phyloP scores from a whole-genome alignment of 225 moss, liverwort and hornwort species.

The Takakia lepidozioides region DNA sequence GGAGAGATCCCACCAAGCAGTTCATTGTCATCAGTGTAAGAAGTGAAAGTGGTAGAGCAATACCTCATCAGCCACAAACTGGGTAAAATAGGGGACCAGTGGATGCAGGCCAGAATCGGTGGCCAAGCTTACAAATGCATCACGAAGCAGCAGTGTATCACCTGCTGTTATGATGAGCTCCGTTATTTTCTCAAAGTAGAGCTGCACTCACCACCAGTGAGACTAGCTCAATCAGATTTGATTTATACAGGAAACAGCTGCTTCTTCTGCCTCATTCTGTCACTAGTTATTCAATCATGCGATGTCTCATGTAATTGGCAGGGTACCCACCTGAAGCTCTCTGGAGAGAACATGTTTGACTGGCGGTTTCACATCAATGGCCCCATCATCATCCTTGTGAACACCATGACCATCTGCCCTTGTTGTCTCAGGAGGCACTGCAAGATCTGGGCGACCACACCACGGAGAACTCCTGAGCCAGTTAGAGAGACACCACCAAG shows the following conservation, averaged over 20 bases:
- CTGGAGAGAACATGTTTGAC: constrained; percentile 93
- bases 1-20: no score
- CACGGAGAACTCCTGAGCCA: no score
- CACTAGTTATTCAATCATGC: no score
- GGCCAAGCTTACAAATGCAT: constrained; percentile 85
- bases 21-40: no score
- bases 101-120: constrained; percentile 99
- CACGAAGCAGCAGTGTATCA: constrained; percentile 64
- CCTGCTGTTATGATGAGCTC: constrained; percentile 83
- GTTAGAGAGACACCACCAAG: no score
- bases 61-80: constrained; percentile 97
- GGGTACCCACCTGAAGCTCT: constrained; percentile 76
- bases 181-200: constrained; percentile 90
- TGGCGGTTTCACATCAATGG: constrained; percentile 70
- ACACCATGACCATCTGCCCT: constrained; percentile 56
- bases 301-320: no score
- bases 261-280: no score
- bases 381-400: constrained; percentile 78
- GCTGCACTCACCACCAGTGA: constrained; percentile 59
- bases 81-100: constrained; percentile 92
- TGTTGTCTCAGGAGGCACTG: constrained; percentile 64
- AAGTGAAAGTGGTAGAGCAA: neutral
- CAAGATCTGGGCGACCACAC: constrained; percentile 35
- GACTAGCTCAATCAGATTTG: no score
- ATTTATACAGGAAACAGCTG: no score